phyloP scores from a whole-genome alignment of 345 rosid species.

The Hypericum androsaemum region DNA sequence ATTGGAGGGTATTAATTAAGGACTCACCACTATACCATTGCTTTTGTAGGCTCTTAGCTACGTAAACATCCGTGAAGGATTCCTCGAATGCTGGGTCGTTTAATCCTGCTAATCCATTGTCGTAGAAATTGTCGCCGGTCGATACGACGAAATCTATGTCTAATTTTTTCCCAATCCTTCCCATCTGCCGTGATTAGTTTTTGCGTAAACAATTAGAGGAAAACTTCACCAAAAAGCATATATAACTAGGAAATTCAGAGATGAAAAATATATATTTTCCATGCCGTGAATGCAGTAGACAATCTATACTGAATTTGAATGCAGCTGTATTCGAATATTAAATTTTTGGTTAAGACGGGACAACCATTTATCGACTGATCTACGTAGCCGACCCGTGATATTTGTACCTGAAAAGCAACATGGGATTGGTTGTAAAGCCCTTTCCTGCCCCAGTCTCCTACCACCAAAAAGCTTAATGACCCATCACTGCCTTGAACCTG shows the following conservation, averaged over 20 bases:
- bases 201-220: too few relatives aligned
- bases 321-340: too few relatives aligned
- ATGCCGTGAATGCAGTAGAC: too few relatives aligned
- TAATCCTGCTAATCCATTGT: conserved; percentile 46
- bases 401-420: conserved; percentile 57
- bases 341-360: too few relatives aligned
- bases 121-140: conserved; percentile 86
- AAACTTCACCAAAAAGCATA: background rate
- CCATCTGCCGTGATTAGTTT: conserved; percentile 41
- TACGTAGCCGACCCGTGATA: background rate
- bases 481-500: conserved; percentile 32
- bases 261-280: too few relatives aligned
- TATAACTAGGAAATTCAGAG: too few relatives aligned
- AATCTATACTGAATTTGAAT: too few relatives aligned
- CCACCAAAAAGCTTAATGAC: conserved; percentile 49
- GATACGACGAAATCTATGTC: conserved; percentile 67
- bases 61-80: conserved; percentile 59
- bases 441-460: conserved; percentile 77
- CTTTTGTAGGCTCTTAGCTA: conserved; percentile 60
- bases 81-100: conserved; percentile 46
- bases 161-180: conserved; percentile 49
- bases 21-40: conserved; percentile 62
- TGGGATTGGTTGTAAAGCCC: conserved; percentile 52
- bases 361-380: too few relatives aligned
- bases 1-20: too few relatives aligned